These are phyloP conservation scores for Lyophyllum decastes DNA, from an alignment of 768 basidiomycete genomes.

Conservation along the genomic window DNA sequence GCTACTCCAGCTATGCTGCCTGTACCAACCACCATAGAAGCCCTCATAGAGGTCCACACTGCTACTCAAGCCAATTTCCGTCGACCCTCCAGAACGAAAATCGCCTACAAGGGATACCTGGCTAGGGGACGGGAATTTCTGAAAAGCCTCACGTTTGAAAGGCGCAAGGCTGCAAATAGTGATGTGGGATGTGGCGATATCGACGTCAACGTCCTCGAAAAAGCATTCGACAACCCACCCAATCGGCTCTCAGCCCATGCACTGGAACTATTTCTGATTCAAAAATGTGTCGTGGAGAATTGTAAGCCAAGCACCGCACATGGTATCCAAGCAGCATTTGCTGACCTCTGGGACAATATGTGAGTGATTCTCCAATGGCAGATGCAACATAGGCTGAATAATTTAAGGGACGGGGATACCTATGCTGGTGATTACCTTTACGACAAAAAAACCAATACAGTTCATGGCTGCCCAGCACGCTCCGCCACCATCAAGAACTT, in stretches of 20 bases:
- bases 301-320: constrained; percentile 17
- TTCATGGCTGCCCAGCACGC: not conserved
- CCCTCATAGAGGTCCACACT: not conserved
- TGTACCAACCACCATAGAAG: not conserved
- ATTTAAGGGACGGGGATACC: not conserved
- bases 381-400: not conserved
- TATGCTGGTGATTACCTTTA: not conserved
- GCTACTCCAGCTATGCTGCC: not conserved
- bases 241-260: constrained; percentile 27
- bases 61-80: not conserved
- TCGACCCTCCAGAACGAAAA: not conserved
- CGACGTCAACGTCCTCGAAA: constrained; percentile 20
- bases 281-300: constrained; percentile 31
- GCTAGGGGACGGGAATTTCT: not conserved
- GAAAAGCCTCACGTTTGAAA: not conserved
- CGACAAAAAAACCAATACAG: not conserved
- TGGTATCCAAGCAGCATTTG: constrained; percentile 28
- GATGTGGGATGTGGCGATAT: constrained; percentile 10
- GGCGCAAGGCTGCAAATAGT: not conserved
- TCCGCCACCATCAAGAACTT: not conserved
- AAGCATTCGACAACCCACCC: constrained; percentile 29
- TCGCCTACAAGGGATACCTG: not conserved
- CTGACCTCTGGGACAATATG: constrained; percentile 3
- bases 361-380: not conserved
- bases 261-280: constrained; percentile 27